Conservation (phyloP, 768 basidiomycete species). For the Gymnopilus junonius region DNA sequence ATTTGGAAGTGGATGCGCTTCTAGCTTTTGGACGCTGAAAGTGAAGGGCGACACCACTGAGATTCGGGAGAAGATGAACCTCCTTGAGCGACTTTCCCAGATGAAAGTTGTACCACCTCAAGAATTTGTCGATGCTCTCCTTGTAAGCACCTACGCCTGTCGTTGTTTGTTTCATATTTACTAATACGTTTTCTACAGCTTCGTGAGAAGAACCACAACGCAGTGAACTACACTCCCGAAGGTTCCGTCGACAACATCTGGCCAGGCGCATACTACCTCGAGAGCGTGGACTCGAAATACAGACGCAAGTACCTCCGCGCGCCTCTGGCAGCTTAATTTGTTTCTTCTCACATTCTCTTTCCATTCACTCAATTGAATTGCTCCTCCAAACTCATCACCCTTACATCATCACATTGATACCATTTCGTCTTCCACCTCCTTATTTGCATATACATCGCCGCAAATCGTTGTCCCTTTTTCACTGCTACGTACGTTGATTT, state of each 20-base stretch:
- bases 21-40: conserved; percentile 87
- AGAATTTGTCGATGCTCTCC: conserved; percentile 86
- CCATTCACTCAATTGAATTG: conserved; percentile 14
- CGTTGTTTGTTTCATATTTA: conserved; percentile 7
- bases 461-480: background rate
- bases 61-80: conserved; percentile 82
- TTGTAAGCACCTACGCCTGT: conserved; percentile 46
- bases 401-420: background rate
- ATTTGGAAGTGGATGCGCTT: conserved; percentile 96
- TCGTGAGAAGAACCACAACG: conserved; percentile 96
- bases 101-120: conserved; percentile 94
- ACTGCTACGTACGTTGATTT: background rate
- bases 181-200: conserved; percentile 58
- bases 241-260: conserved; percentile 93
- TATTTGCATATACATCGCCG: background rate
- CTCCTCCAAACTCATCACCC: background rate
- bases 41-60: conserved; percentile 88
- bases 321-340: conserved; percentile 37
- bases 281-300: conserved; percentile 87
- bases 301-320: conserved; percentile 83
- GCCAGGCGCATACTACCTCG: conserved; percentile 93
- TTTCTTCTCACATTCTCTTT: background rate
- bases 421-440: background rate
- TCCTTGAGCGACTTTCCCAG: conserved; percentile 72
- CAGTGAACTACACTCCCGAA: conserved; percentile 79